Base-by-base conservation (phyloP, 2,329 filamentous ascomycete genomes). In the Phialophora chinensis region DNA sequence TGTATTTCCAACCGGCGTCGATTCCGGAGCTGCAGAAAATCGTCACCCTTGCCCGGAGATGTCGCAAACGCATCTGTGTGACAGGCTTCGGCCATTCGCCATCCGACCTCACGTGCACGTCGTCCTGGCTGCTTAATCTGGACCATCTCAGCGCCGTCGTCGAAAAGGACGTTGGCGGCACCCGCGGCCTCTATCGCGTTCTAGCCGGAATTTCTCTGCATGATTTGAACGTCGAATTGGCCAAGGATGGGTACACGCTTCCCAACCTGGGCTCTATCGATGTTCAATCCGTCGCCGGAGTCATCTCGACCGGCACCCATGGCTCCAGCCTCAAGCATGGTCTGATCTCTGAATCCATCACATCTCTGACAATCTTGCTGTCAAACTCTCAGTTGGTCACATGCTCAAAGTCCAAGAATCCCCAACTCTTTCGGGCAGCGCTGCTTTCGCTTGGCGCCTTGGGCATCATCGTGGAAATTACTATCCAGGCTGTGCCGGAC, bases 211-310 rank as follows among this genome's bases (percentile, higher is more conserved):
- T 98, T 71, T 86, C 94, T 23, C 82, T 99, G 67, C 87, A 87
- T 73, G 82, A 89, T 66, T 82, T 99, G 65, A 90, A 92, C 69
- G 84, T 86, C 52, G 87, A 88, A 74, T 87, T 97, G 35, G 92
- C 91, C 71, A 84, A 86, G 62, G 80, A 89, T 73, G 92, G 92
- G 0, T 84, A 97, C 69, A 92, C 93, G 1, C 90, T 99, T 86
- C 91, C 91, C 31, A 97, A 96, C 77, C 82, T 98, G 54, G 95
- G 95, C 42, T 97, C 92, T 77, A 99, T 99, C 79, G 93, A 97
- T 77, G 88, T 92, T 73, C 95, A 99, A 83, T 95, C 91, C 66
- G 89, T 98, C 69, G 93, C 92, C 1, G 95, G 95, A 31, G 93
- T 93, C 14, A 96, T 98, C 68, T 89, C 91, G 23, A 99, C 95